Evolutionary conservation across 1,284 basidiomycete genomes (phyloP).

Genomic region (Fomitopsis pinicola): DNA sequence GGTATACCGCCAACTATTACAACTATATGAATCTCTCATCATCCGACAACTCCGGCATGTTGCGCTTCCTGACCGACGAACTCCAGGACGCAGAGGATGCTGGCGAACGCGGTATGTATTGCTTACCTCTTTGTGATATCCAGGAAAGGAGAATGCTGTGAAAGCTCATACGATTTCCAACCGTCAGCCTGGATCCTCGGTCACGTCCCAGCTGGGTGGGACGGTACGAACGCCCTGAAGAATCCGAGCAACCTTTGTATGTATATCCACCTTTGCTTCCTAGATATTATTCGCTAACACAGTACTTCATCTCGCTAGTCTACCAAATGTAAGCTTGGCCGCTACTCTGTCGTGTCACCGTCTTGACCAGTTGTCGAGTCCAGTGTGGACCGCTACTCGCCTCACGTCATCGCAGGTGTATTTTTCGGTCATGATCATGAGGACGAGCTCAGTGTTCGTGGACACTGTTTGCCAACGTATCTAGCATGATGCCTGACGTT

Average conservation of each 20-base stretch:
- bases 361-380: conserved; percentile 16
- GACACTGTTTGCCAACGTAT: neutral
- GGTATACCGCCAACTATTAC: conserved; percentile 60
- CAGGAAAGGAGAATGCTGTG: neutral
- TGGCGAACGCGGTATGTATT: conserved; percentile 53
- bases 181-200: conserved; percentile 72
- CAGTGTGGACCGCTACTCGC: conserved; percentile 76
- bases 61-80: conserved; percentile 78
- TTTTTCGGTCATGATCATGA: conserved; percentile 85
- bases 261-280: conserved; percentile 24
- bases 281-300: neutral
- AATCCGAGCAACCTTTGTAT: conserved; percentile 66
- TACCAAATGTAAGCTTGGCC: conserved; percentile 63
- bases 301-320: conserved; percentile 34
- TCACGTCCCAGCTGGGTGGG: conserved; percentile 77
- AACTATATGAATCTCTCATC: conserved; percentile 74
- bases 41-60: conserved; percentile 70
- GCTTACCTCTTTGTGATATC: neutral
- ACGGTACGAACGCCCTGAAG: conserved; percentile 56
- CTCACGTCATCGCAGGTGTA: conserved; percentile 77
- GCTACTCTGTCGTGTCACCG: conserved; percentile 9
- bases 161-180: too few species aligned
- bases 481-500: neutral
- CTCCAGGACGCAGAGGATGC: conserved; percentile 74
- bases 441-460: conserved; percentile 65